phyloP scores from a whole-genome alignment of 306 rosid genomes.

The Prosopis cineraria region DNA sequence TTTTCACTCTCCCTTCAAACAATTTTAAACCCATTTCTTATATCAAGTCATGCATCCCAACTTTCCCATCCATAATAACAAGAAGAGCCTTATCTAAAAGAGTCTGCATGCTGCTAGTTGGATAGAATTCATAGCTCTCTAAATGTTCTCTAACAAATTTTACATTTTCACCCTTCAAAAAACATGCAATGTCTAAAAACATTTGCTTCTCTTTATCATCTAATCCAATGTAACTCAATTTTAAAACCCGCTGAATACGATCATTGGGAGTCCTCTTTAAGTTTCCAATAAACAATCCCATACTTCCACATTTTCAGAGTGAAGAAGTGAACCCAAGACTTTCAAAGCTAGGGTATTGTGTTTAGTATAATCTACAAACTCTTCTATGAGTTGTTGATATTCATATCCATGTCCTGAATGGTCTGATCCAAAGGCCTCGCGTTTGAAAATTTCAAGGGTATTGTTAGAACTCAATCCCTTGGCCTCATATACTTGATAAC shows the following conservation, averaged over 20 bases:
- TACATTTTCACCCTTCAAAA: background rate
- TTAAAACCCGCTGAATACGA: background rate
- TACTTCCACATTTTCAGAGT: background rate
- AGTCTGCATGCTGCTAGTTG: background rate
- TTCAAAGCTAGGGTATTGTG: background rate
- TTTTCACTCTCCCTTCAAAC: background rate
- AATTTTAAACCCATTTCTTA: background rate
- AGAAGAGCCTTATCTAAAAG: background rate
- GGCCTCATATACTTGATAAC: background rate
- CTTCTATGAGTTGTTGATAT: background rate
- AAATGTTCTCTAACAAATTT: background rate
- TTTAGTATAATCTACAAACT: background rate
- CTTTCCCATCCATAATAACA: background rate
- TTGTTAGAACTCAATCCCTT: background rate
- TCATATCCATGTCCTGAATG: background rate
- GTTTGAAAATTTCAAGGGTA: background rate
- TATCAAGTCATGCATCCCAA: background rate
- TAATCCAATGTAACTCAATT: background rate
- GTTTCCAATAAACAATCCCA: constrained; percentile 2
- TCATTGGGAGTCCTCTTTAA: background rate
- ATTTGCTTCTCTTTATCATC: background rate
- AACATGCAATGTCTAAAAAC: background rate
- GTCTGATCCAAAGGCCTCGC: background rate
- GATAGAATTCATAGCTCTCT: background rate
- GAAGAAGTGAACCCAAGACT: background rate